Percentiles rank a stretch among this genome's conserved stretches.
Evolutionary conservation across 1,284 basidiomycete species (phyloP).

Genomic region (Cutaneotrichosporon cutaneum): DNA sequence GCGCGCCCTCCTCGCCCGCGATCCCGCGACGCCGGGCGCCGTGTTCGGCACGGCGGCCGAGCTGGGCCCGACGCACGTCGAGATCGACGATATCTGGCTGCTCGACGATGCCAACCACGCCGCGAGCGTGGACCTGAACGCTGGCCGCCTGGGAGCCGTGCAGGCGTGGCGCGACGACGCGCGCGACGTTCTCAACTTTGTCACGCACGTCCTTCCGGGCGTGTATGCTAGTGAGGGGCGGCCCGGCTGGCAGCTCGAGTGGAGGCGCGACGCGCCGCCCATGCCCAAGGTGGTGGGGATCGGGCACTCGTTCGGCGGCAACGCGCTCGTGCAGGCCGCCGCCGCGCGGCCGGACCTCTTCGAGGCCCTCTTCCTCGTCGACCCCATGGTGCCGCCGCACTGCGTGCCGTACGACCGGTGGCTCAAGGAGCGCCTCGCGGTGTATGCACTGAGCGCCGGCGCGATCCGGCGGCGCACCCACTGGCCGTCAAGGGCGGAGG

Average conservation of each 20-base stretch:
- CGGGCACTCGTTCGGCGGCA: slow-evolving; percentile 80
- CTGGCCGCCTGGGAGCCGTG: slow-evolving; percentile 54
- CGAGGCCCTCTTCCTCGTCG: slow-evolving; percentile 70
- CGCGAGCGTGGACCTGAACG: slow-evolving; percentile 68
- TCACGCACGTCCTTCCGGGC: slow-evolving; percentile 52
- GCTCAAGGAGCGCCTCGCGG: not conserved
- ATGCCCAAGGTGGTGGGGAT: slow-evolving; percentile 57
- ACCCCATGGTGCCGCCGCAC: slow-evolving; percentile 58
- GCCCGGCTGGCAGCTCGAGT: slow-evolving; percentile 40
- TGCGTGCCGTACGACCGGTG: slow-evolving; percentile 9
- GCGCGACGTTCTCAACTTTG: slow-evolving; percentile 52
- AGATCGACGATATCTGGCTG: slow-evolving; percentile 72
- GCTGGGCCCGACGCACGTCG: slow-evolving; percentile 4
- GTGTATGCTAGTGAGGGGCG: slow-evolving; percentile 9
- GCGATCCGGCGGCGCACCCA: slow-evolving; percentile 55
- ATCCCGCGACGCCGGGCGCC: slow-evolving; percentile 5
- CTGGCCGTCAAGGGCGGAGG: slow-evolving; percentile 13
- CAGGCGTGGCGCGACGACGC: slow-evolving; percentile 47
- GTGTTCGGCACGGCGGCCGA: slow-evolving; percentile 15
- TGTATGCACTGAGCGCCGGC: slow-evolving; percentile 39
- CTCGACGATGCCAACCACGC: slow-evolving; percentile 76
- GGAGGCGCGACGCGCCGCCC: slow-evolving; percentile 46
- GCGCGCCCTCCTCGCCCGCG: slow-evolving; percentile 50
- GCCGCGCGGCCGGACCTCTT: slow-evolving; percentile 68
- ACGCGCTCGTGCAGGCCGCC: slow-evolving; percentile 63